phyloP scores from a whole-genome alignment of 78 protist genomes.

The Dictyostelium citrinum region DNA sequence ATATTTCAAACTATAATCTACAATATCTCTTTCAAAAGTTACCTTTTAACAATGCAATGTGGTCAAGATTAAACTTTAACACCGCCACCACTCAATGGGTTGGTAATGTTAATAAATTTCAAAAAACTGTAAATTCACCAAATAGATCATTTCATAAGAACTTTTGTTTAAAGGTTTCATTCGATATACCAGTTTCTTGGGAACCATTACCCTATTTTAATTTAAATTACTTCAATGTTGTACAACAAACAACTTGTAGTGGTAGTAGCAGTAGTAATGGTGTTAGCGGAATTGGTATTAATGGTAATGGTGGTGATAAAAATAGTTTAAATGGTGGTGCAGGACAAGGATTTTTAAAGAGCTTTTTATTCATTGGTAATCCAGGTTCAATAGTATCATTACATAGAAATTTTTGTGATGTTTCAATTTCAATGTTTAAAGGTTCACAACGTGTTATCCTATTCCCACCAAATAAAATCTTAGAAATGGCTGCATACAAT shows the following conservation, averaged over 20 bases:
- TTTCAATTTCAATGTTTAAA: conserved; percentile 13
- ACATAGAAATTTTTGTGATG: conserved; percentile 50
- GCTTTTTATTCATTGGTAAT: conserved; percentile 28
- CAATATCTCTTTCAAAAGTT: conserved; percentile 18
- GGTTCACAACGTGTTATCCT: conserved; percentile 44
- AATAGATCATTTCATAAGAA: background rate
- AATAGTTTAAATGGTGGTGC: background rate
- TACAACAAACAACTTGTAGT: background rate
- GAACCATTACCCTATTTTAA: conserved; percentile 28
- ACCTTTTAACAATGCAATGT: conserved; percentile 10
- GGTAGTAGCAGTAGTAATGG: background rate
- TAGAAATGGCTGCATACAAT: conserved; percentile 54
- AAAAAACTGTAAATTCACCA: background rate
- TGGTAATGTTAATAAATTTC: conserved; percentile 33
- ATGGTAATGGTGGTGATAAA: background rate
- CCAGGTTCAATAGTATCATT: conserved; percentile 43
- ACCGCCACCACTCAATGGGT: background rate
- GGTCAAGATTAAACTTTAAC: background rate
- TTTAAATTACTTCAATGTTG: conserved; percentile 17
- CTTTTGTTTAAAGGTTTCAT: background rate
- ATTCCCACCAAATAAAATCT: conserved; percentile 69
- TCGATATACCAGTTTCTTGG: conserved; percentile 23
- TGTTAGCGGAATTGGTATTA: background rate
- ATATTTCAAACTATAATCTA: background rate
- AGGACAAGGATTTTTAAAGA: background rate